Conservation (phyloP, 768 basidiomycete genomes). For the Postia placenta region DNA sequence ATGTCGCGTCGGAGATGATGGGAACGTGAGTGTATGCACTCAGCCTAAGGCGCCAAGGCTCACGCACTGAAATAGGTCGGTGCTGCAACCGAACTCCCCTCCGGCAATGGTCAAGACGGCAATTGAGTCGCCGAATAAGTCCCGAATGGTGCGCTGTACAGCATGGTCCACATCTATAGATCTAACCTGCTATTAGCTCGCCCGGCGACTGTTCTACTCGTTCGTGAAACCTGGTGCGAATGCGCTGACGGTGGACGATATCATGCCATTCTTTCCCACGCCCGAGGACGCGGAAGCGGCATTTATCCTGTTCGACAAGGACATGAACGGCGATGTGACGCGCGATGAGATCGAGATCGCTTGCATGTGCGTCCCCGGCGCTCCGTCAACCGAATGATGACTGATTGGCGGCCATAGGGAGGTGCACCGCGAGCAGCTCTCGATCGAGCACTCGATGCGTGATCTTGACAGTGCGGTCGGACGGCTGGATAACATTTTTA, state of each 20-base stretch:
- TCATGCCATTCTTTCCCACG: conserved; percentile 62
- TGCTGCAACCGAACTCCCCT: conserved; percentile 87
- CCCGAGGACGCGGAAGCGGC: conserved; percentile 63
- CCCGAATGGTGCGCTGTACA: conserved; percentile 44
- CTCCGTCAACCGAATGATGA: too few relatives aligned
- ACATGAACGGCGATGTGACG: conserved; percentile 65
- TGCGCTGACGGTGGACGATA: conserved; percentile 58
- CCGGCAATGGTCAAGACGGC: conserved; percentile 76
- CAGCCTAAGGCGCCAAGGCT: neutral
- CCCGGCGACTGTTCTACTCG: conserved; percentile 81
- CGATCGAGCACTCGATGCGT: conserved; percentile 80
- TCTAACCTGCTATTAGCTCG: conserved; percentile 43
- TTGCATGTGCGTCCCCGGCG: conserved; percentile 47
- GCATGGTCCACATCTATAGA: conserved; percentile 1
- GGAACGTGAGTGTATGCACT: conserved; percentile 30
- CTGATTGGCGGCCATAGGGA: too few relatives aligned
- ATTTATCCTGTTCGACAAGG: conserved; percentile 64
- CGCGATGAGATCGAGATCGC: conserved; percentile 74
- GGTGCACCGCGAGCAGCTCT: conserved; percentile 79
- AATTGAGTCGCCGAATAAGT: conserved; percentile 75
- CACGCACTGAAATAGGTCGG: conserved; percentile 36
- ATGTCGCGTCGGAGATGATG: conserved; percentile 55
- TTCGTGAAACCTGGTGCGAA: conserved; percentile 60
- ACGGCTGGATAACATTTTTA: conserved; percentile 79
- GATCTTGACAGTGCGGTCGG: conserved; percentile 89